phyloP scores from a whole-genome alignment of 1,139 yeast species.

The Saccharomyces pastorianus region DNA sequence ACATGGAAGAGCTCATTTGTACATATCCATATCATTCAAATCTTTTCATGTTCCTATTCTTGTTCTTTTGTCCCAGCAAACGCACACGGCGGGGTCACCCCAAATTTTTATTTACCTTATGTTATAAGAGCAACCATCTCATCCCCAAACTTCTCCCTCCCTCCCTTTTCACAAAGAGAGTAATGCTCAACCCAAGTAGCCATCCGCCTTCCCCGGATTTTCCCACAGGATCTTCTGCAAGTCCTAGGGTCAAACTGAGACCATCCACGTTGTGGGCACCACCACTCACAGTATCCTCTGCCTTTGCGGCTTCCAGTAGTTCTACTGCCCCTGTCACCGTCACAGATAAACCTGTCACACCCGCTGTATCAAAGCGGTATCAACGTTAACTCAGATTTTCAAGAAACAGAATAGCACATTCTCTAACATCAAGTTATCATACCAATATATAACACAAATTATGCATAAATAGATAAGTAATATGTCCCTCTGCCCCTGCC shows the following conservation, averaged over 20 bases:
- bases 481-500: neutral
- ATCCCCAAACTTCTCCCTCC: neutral
- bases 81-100: slow-evolving; percentile 1
- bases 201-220: neutral
- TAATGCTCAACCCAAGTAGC: neutral
- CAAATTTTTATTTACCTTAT: neutral
- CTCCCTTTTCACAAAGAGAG: neutral
- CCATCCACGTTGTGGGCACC: neutral
- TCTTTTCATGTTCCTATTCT: neutral
- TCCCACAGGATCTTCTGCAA: neutral
- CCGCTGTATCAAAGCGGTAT: neutral
- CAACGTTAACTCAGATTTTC: neutral
- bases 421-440: neutral
- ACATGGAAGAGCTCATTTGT: neutral
- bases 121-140: neutral
- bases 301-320: neutral
- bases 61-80: neutral
- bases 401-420: neutral
- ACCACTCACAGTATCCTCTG: neutral
- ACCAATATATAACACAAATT: neutral
- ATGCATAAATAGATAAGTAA: neutral
- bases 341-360: neutral
- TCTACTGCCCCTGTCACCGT: neutral
- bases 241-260: neutral
- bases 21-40: neutral